Evolutionary conservation across 192 early-diverging fungal species (phyloP).

Genomic region (Phycomyces blakesleeanus): DNA sequence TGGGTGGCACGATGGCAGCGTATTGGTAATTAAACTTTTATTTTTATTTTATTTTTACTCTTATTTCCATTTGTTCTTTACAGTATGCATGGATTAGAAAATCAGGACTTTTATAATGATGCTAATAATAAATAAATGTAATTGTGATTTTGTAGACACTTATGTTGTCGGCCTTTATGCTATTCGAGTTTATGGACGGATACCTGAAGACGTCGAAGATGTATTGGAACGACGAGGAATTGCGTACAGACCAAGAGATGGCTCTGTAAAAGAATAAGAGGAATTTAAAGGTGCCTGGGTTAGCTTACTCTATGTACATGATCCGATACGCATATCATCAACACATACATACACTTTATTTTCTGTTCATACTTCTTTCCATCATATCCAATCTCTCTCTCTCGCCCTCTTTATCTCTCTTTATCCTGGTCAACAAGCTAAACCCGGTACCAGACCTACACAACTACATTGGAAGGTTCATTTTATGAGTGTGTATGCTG

Average conservation of each 20-base stretch:
- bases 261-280: constrained; percentile 38
- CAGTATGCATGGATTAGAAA: too few relatives aligned
- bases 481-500: too few relatives aligned
- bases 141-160: constrained; percentile 40
- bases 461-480: too few relatives aligned
- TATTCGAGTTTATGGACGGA: constrained; percentile 63
- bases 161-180: constrained; percentile 73
- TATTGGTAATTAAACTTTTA: constrained; percentile 41
- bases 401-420: neutral
- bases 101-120: neutral
- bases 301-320: too few relatives aligned
- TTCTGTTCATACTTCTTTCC: too few relatives aligned
- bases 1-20: constrained; percentile 78
- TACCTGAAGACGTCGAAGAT: constrained; percentile 76
- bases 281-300: too few relatives aligned
- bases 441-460: too few relatives aligned
- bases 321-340: too few relatives aligned
- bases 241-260: constrained; percentile 67
- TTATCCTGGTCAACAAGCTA: neutral
- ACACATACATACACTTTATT: too few relatives aligned
- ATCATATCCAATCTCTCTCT: neutral
- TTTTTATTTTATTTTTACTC: too few relatives aligned
- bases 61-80: too few relatives aligned
- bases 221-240: constrained; percentile 63
- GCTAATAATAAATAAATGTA: neutral